These are phyloP conservation scores for Nakaseomyces kungkrabaensis DNA, from an alignment of 1,139 yeast genomes.

Conservation along the genomic window DNA sequence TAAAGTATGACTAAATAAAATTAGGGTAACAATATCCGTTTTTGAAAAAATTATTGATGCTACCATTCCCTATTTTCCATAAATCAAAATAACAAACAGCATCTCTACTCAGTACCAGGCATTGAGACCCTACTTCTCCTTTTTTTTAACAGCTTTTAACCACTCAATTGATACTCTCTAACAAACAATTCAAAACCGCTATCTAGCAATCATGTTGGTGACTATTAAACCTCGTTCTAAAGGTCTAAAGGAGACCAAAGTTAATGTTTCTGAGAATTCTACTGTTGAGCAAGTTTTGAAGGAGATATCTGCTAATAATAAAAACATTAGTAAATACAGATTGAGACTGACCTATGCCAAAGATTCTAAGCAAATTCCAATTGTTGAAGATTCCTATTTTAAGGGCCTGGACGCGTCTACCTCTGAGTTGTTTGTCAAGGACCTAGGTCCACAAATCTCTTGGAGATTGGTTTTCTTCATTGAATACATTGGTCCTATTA, in stretches of 20 bases:
- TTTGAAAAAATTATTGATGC: no score
- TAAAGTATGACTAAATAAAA: neutral
- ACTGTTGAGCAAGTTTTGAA: conserved; percentile 30
- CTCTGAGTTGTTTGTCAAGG: conserved; percentile 50
- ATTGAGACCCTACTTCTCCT: no score
- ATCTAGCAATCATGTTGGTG: conserved; percentile 31
- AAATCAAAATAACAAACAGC: no score
- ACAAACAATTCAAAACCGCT: no score
- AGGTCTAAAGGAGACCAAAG: conserved; percentile 35
- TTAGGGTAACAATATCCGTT: neutral
- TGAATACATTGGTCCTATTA: conserved; percentile 83
- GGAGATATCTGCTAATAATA: conserved; percentile 38
- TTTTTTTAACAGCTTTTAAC: no score
- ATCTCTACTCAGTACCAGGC: no score
- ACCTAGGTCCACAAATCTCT: conserved; percentile 84
- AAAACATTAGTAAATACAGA: conserved; percentile 35
- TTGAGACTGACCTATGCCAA: conserved; percentile 31
- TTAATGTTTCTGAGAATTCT: conserved; percentile 31
- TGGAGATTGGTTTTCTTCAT: conserved; percentile 83
- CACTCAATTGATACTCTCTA: no score
- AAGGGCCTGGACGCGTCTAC: conserved; percentile 31
- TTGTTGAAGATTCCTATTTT: conserved; percentile 19
- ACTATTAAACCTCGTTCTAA: conserved; percentile 45
- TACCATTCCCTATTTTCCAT: no score
- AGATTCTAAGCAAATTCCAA: conserved; percentile 24